Percentiles rank a stretch among this genome's conserved stretches.
These are phyloP conservation scores for Chrysanthemum makinoi DNA, from an alignment of 129 eudicot species.

Conservation along the genomic window DNA sequence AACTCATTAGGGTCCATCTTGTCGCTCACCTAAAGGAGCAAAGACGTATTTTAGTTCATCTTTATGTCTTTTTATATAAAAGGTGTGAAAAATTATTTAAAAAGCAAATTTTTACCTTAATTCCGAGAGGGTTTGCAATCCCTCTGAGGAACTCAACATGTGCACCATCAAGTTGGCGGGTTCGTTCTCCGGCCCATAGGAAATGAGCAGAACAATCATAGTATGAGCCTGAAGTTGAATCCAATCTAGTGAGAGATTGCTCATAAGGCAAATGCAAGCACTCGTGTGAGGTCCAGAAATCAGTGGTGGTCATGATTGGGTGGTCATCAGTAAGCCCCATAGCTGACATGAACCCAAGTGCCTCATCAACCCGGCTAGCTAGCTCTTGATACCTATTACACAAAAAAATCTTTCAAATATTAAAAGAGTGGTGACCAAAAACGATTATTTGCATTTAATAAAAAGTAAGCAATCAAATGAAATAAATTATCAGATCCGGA, in stretches of 20 bases:
- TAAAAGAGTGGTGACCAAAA: too few relatives aligned
- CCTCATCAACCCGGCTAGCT: conserved; percentile 92
- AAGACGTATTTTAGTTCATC: conserved; percentile 12
- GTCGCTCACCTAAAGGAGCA: conserved; percentile 79
- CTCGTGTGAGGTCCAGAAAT: conserved; percentile 94
- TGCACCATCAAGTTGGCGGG: conserved; percentile 94
- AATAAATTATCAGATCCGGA: too few relatives aligned
- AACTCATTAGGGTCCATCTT: conserved; percentile 91
- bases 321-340: conserved; percentile 87
- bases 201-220: conserved; percentile 96
- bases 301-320: conserved; percentile 86
- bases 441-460: too few relatives aligned
- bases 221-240: conserved; percentile 80
- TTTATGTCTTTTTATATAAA: neutral
- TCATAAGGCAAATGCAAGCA: conserved; percentile 91
- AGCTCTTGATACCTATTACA: conserved; percentile 76
- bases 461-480: too few relatives aligned
- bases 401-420: conserved; percentile 13
- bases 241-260: conserved; percentile 80
- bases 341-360: conserved; percentile 94
- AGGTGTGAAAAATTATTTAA: conserved; percentile 10
- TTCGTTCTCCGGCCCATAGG: conserved; percentile 92
- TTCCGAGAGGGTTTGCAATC: conserved; percentile 91
- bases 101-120: conserved; percentile 53
- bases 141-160: conserved; percentile 93